Evolutionary conservation across 75 land plant genomes (phyloP), one percentile per base, ranked within the genome.

Genomic region (Isoetes taiwanensis): DNA sequence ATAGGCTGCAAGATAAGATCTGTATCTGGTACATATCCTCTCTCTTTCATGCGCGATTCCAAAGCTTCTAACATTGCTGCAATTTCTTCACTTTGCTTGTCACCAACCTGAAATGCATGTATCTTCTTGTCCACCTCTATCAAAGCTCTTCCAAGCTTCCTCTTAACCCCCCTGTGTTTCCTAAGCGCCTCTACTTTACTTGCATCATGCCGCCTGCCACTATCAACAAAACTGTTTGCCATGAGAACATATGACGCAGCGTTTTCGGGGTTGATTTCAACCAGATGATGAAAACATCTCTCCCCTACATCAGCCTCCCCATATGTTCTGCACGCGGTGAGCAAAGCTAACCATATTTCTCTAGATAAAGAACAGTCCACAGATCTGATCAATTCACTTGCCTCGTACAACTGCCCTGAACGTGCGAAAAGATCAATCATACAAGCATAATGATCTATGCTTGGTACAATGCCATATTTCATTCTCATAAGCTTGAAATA

Each of bases 381-480:
- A 17, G 28, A 52, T n/a, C 4, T 40, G 30, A 61, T 28, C 48
- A 61, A 40, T 12, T 61, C 63, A 19, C 27, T 2, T 11, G 62
- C 63, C 20, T 61, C 59, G 1, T 61, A 23, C 1, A 61, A 12
- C 9, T 29, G 6, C 12, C 63, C 63, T 8, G 63, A 57, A 23
- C 63, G 62, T n/a, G 59, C 63, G 30, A 61, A 54, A 28, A 61
- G 48, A 30, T 63, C 65, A 32, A 63, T 43, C 63, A 63, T 57
- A 39, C 65, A 63, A 5, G 17, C 19, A 56, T 55, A 63, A 26
- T 63, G 65, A 11, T 63, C 58, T 29, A 28, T 58, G 23, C 31
- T 57, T 29, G 65, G 65, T 2, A 10, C 20, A 3, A 63, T 57
- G 14, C 6, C 10, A 56, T 57, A 63, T 19, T 25, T 29, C 6